Evolutionary conservation across 495 filamentous ascomycete species (phyloP).

Genomic region (Sabuloglossum arenarium): DNA sequence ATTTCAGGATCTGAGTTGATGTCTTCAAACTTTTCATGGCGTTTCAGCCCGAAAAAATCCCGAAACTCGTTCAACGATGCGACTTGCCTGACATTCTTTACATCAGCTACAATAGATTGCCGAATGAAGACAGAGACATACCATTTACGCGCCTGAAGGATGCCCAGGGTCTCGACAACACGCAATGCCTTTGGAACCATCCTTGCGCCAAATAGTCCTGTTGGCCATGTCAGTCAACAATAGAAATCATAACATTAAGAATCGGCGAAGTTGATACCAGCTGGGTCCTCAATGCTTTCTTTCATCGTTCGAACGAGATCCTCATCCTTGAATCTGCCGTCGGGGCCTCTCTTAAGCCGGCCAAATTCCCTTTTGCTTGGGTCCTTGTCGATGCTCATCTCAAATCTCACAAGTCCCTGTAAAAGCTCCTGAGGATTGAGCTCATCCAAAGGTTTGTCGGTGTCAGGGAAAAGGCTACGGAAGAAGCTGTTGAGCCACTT

Average conservation of each 20-base stretch:
- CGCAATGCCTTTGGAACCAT: conserved; percentile 55
- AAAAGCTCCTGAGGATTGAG: conserved; percentile 29
- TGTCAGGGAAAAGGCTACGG: conserved; percentile 16
- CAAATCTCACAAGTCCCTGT: conserved; percentile 29
- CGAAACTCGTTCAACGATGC: conserved; percentile 78
- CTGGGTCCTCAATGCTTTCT: conserved; percentile 36
- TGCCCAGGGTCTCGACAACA: conserved; percentile 65
- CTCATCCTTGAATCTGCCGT: conserved; percentile 39
- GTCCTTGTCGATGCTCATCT: conserved; percentile 26
- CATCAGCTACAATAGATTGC: too few species aligned
- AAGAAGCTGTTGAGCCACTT: conserved; percentile 42
- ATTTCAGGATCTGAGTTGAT: conserved; percentile 65
- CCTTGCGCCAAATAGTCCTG: conserved; percentile 40
- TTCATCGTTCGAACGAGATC: conserved; percentile 39
- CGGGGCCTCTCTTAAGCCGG: conserved; percentile 26
- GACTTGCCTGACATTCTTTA: too few species aligned
- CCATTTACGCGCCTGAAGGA: conserved; percentile 67
- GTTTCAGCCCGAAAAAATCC: conserved; percentile 53
- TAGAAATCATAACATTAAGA: conserved; percentile 35
- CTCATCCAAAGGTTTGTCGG: conserved; percentile 29
- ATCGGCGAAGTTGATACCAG: conserved; percentile 27
- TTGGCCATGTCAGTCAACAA: conserved; percentile 27
- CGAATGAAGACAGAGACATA: too few species aligned
- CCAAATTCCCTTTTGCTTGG: conserved; percentile 35
- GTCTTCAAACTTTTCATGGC: conserved; percentile 59